phyloP scores from a whole-genome alignment of 129 eudicot species.

The Pittosporum tobira region DNA sequence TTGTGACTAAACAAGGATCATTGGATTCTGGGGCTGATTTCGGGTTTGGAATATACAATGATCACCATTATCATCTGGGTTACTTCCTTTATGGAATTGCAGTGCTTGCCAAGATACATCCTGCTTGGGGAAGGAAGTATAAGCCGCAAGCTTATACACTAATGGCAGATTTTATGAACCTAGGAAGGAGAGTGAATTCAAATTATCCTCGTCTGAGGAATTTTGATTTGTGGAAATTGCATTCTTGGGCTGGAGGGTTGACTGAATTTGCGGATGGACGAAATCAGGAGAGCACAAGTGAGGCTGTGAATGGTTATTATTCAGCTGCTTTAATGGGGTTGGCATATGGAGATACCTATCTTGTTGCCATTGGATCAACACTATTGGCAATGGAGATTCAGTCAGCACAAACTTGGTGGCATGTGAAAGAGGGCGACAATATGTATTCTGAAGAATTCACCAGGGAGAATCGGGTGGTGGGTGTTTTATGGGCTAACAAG shows the following conservation, averaged over 20 bases:
- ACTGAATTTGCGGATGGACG: conserved; percentile 69
- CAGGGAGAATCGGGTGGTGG: conserved; percentile 58
- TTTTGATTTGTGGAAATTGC: conserved; percentile 79
- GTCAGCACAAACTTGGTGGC: conserved; percentile 83
- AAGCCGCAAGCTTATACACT: conserved; percentile 71
- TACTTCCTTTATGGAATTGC: conserved; percentile 75
- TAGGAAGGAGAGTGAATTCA: conserved; percentile 35
- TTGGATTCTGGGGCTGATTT: conserved; percentile 72
- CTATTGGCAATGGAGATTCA: conserved; percentile 68
- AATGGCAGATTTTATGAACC: conserved; percentile 80
- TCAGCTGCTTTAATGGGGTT: conserved; percentile 86
- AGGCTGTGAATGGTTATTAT: conserved; percentile 82
- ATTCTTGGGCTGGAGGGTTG: conserved; percentile 89
- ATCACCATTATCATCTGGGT: conserved; percentile 85
- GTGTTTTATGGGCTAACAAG: conserved; percentile 79
- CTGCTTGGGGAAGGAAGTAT: conserved; percentile 75
- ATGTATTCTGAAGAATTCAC: conserved; percentile 58
- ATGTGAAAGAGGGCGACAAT: conserved; percentile 47
- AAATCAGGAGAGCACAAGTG: conserved; percentile 90
- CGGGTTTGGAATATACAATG: conserved; percentile 78
- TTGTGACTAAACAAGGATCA: conserved; percentile 79
- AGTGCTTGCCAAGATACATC: conserved; percentile 68
- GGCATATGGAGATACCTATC: conserved; percentile 77
- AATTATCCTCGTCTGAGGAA: conserved; percentile 61
- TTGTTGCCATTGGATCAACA: conserved; percentile 57